A percentile compares a stretch with the other conserved stretches of the same genome.
phyloP scores from a whole-genome alignment of 2,329 filamentous ascomycete species.

The Xylariaceae sp. region DNA sequence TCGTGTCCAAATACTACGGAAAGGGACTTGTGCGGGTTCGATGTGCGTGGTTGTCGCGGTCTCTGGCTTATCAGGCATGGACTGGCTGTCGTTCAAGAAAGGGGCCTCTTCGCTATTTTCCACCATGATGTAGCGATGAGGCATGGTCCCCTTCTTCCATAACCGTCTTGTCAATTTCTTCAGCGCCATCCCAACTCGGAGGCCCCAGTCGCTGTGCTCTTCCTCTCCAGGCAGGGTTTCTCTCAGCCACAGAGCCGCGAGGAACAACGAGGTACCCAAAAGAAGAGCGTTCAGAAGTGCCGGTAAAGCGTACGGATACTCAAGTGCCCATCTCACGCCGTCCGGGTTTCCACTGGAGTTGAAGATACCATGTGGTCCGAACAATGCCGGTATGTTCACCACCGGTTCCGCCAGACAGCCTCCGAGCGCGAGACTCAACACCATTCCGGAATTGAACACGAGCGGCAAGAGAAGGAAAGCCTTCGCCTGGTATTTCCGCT shows the following conservation, averaged over 20 bases:
- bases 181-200: constrained; percentile 14
- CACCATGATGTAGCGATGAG: constrained; percentile 9
- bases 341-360: constrained; percentile 28
- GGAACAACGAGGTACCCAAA: constrained; percentile 28
- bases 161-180: constrained; percentile 14
- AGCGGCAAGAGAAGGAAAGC: constrained; percentile 47
- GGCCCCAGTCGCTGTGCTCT: constrained; percentile 21
- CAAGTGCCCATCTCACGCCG: constrained; percentile 37
- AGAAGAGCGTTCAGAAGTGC: constrained; percentile 36
- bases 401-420: constrained; percentile 42
- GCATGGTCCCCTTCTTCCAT: constrained; percentile 1
- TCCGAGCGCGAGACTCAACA: constrained; percentile 39
- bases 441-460: constrained; percentile 55
- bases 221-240: constrained; percentile 36
- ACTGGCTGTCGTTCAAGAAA: constrained; percentile 13
- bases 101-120: constrained; percentile 15
- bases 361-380: constrained; percentile 34
- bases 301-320: constrained; percentile 41
- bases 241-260: constrained; percentile 33
- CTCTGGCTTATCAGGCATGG: constrained; percentile 17
- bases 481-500: constrained; percentile 55
- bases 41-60: neutral
- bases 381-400: constrained; percentile 34
- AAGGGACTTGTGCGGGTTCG: constrained; percentile 9
- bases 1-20: constrained; percentile 28